Percentiles rank a stretch among this genome's conserved stretches.
These are phyloP conservation scores for Chloris gayana DNA, from an alignment of 176 grass and related monocot genomes.

Conservation along the genomic window DNA sequence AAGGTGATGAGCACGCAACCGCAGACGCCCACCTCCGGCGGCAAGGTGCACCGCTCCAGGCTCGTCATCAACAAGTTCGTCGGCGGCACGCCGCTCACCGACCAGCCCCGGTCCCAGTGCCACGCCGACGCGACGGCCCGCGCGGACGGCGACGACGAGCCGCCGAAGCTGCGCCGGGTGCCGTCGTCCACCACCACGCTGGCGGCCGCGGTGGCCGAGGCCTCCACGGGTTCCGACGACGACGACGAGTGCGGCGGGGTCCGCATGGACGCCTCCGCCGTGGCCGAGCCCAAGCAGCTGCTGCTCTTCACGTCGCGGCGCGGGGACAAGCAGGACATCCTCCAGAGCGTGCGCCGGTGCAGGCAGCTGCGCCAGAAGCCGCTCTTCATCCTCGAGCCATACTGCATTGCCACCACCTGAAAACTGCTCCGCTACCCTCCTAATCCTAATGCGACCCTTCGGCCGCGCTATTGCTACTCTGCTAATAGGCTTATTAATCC, in stretches of 20 bases:
- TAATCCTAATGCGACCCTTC: constrained; percentile 21
- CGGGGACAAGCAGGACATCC: constrained; percentile 67
- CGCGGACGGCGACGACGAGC: neutral
- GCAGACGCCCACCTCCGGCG: constrained; percentile 47
- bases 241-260: constrained; percentile 28
- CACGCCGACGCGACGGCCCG: neutral
- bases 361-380: constrained; percentile 71
- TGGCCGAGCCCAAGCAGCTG: constrained; percentile 51
- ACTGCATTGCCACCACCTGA: constrained; percentile 81
- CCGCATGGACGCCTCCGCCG: neutral
- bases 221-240: constrained; percentile 42
- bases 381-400: constrained; percentile 90
- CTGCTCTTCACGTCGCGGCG: constrained; percentile 71
- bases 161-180: constrained; percentile 44
- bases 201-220: constrained; percentile 71
- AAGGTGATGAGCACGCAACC: constrained; percentile 96
- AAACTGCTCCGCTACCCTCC: neutral
- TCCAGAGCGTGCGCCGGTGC: constrained; percentile 82
- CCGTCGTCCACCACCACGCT: constrained; percentile 66
- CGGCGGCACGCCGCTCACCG: constrained; percentile 62
- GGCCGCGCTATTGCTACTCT: constrained; percentile 2
- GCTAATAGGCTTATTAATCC: constrained; percentile 10
- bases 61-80: constrained; percentile 99
- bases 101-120: neutral
- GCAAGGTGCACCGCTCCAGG: constrained; percentile 72